phyloP scores from a whole-genome alignment of 352 stramenopile species.

The Aphanomyces astaci region DNA sequence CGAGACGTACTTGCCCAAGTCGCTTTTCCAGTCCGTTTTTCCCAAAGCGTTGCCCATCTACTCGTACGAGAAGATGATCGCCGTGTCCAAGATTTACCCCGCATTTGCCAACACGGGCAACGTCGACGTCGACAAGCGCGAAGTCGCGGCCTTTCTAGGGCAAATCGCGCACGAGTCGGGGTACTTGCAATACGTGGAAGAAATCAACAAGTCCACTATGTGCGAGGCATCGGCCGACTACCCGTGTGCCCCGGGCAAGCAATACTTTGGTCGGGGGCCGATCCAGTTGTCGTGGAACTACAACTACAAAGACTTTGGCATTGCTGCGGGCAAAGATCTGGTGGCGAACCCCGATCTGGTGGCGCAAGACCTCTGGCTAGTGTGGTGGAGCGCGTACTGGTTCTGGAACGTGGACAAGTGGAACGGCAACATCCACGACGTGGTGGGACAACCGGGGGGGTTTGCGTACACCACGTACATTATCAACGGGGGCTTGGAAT shows the following conservation, averaged over 20 bases:
- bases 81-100: constrained; percentile 34
- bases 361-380: constrained; percentile 28
- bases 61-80: constrained; percentile 36
- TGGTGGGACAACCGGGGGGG: constrained; percentile 30
- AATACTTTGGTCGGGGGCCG: constrained; percentile 42
- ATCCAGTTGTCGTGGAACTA: constrained; percentile 53
- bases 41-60: constrained; percentile 36
- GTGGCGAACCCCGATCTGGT: constrained; percentile 36
- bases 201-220: constrained; percentile 39
- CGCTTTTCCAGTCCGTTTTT: constrained; percentile 33
- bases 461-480: constrained; percentile 39
- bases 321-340: constrained; percentile 34
- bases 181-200: constrained; percentile 36
- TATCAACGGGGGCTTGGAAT: constrained; percentile 45
- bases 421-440: constrained; percentile 36
- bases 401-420: constrained; percentile 45
- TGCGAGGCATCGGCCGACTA: constrained; percentile 33
- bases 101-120: constrained; percentile 40
- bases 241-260: constrained; percentile 30
- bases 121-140: constrained; percentile 33
- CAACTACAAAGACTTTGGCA: constrained; percentile 39
- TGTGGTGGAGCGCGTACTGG: constrained; percentile 45
- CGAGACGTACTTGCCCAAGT: constrained; percentile 37
- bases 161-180: constrained; percentile 40
- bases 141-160: constrained; percentile 40